Evolutionary conservation across 140 eudicot genomes (phyloP).

Genomic region (Ambrosia hybrid): DNA sequence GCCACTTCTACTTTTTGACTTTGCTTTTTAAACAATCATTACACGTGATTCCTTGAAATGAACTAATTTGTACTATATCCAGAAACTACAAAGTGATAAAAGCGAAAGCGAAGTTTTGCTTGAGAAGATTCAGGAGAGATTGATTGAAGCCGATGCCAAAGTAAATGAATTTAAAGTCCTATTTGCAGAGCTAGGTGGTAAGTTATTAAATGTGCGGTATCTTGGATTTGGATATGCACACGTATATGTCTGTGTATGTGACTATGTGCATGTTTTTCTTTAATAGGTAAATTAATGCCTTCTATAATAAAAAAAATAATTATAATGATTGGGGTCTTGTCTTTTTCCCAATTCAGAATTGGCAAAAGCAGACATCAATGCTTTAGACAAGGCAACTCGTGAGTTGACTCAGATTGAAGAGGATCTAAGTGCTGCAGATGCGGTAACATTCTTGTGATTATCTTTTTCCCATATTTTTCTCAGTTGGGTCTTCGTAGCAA

Average conservation of each 20-base stretch:
- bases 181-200: conserved; percentile 66
- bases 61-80: conserved; percentile 17
- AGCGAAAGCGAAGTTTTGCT: conserved; percentile 49
- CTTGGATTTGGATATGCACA: background rate
- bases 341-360: conserved; percentile 46
- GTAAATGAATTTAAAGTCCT: conserved; percentile 48
- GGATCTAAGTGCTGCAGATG: conserved; percentile 49
- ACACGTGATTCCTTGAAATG: too few species aligned
- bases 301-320: background rate
- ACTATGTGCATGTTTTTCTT: background rate
- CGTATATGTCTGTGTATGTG: background rate
- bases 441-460: conserved; percentile 33
- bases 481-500: conserved; percentile 1
- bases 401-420: conserved; percentile 55
- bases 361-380: conserved; percentile 63
- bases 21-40: background rate
- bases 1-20: background rate
- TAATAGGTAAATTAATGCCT: background rate
- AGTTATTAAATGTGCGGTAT: conserved; percentile 7
- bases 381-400: conserved; percentile 57
- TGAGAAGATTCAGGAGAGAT: conserved; percentile 46
- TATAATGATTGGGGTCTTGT: background rate
- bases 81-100: conserved; percentile 57
- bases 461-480: background rate
- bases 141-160: conserved; percentile 55